Base-by-base conservation (phyloP, 2,329 filamentous ascomycete species). In the Pseudocercospora eumusae region DNA sequence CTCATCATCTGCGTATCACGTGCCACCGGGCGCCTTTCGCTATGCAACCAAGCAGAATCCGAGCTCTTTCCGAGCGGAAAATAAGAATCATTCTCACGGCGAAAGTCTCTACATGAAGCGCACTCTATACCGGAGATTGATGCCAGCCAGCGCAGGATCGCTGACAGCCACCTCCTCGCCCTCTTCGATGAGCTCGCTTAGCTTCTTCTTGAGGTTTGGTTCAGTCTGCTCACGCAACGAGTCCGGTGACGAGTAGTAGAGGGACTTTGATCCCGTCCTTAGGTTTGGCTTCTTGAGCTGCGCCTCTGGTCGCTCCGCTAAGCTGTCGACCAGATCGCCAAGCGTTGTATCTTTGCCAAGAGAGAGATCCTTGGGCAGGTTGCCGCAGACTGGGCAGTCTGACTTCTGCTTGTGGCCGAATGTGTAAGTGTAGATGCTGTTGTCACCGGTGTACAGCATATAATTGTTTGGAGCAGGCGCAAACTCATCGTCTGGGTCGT, bases 391-490 rank as follows among this genome's bases (percentile, higher is more conserved):
- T 2, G 95, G 92, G 68, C 95, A 99, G 76, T 98, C 95, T 15
- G 89, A 84, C 76, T 97, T 98, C 80, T 90, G 91, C 78, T 97
- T 89, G 72, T 96, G 92, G 72, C 92, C 88, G 75, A 98, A 99
- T 0, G 95, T 99, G 77, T 96, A 97, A 0, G 95, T 99, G 80
- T 99, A 99, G 68, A 99, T 89, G 68, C 90, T 86, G 72, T 96
- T 93, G 72, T 98, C 93, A 52, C 96, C 95, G 11, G 92, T 96
- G 77, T 99, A 99, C 91, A 97, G 96, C 93, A 98, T 98, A 79
- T 99, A 99, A 75, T 96, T 82, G 66, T 81, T 78, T 7, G 74
- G 96, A 6, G 64, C 67, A 9, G 67, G 67, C 15, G 63, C 57
- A 42, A 60, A 66, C 52, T 68, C 65, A 23, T 66, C 64, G 28